Conservation (phyloP, 2,329 filamentous ascomycete species). For the Byssoonygena ceratinophila region DNA sequence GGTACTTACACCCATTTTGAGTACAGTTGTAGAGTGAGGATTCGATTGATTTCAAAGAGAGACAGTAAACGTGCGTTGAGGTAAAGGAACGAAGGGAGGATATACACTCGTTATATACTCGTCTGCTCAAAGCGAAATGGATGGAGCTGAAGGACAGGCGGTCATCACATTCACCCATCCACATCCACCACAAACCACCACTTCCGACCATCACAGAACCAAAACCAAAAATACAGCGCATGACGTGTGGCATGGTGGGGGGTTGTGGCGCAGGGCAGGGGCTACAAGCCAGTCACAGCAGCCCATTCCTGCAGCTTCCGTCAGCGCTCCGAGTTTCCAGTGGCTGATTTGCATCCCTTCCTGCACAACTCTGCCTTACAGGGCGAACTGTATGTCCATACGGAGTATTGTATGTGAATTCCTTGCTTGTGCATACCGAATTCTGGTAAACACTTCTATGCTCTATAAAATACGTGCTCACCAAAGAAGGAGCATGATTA, state of each 20-base stretch:
- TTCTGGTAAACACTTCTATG: too few species aligned
- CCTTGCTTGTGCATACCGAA: too few species aligned
- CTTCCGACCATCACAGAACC: too few species aligned
- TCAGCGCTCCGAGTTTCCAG: too few species aligned
- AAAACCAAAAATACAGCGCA: constrained; percentile 1
- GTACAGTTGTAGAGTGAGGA: background rate
- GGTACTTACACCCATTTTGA: constrained; percentile 22
- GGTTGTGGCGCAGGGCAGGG: background rate
- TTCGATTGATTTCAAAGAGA: background rate
- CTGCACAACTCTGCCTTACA: background rate
- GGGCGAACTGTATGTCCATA: too few species aligned
- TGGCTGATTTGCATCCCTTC: background rate
- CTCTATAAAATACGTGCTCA: too few species aligned
- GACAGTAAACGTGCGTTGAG: background rate
- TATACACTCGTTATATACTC: background rate
- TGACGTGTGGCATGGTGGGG: constrained; percentile 5
- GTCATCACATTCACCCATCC: background rate
- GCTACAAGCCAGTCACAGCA: background rate
- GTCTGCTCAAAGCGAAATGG: background rate
- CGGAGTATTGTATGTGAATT: too few species aligned
- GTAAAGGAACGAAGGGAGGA: background rate
- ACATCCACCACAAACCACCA: background rate
- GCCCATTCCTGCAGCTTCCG: too few species aligned
- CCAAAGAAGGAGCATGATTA: too few species aligned
- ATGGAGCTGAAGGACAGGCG: background rate